These are phyloP conservation scores for Lupinus albus DNA, from an alignment of 306 rosid species.

Conservation along the genomic window DNA sequence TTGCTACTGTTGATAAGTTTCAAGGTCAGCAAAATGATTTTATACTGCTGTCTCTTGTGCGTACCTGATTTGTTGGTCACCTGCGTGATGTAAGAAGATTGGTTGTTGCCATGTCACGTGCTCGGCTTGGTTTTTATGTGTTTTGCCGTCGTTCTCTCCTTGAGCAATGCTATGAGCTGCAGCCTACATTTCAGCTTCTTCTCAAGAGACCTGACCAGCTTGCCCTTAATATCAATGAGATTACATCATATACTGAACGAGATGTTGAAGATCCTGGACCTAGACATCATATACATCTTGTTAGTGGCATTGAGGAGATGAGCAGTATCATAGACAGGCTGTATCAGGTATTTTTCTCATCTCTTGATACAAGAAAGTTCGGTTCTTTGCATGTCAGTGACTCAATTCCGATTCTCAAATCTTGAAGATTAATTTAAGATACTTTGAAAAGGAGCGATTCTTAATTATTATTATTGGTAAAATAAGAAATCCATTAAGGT, in stretches of 20 bases:
- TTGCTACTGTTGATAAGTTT: slow-evolving; percentile 93
- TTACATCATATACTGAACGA: slow-evolving; percentile 66
- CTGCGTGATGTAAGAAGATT: slow-evolving; percentile 97
- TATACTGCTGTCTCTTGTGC: slow-evolving; percentile 88
- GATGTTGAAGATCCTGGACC: slow-evolving; percentile 67
- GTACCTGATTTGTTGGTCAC: slow-evolving; percentile 96
- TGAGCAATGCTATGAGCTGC: slow-evolving; percentile 95
- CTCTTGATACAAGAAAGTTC: background rate
- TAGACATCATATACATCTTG: slow-evolving; percentile 62
- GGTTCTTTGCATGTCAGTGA: background rate
- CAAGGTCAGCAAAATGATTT: slow-evolving; percentile 99
- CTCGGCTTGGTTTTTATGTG: slow-evolving; percentile 89
- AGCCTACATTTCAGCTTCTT: slow-evolving; percentile 90
- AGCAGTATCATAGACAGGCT: slow-evolving; percentile 62
- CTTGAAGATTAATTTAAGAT: background rate
- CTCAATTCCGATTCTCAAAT: background rate
- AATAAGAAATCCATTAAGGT: background rate
- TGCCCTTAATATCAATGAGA: slow-evolving; percentile 74
- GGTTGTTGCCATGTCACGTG: slow-evolving; percentile 99
- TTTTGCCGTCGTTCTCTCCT: slow-evolving; percentile 92
- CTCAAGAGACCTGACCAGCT: slow-evolving; percentile 89
- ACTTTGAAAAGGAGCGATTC: background rate
- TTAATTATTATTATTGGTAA: background rate
- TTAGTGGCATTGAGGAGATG: slow-evolving; percentile 89
- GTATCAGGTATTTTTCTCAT: slow-evolving; percentile 62